Evolutionary conservation across 208 protist species (phyloP).

Genomic region (Paratrypanosoma confusum): DNA sequence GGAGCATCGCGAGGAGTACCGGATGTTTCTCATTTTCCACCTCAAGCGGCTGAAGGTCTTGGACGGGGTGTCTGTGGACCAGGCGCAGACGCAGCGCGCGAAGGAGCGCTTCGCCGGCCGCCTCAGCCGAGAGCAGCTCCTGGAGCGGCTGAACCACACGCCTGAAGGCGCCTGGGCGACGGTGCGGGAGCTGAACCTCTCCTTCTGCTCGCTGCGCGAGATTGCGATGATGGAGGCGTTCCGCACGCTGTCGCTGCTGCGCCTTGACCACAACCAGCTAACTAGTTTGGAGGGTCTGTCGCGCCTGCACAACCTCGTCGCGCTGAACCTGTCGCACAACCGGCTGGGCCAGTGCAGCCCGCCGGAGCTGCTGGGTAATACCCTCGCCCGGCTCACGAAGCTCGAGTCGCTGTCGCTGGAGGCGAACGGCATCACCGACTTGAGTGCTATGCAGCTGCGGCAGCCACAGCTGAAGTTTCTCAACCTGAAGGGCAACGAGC

Average conservation of each 20-base stretch:
- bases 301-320: conserved; percentile 32
- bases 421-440: conserved; percentile 65
- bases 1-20: conserved; percentile 25
- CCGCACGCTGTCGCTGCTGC: conserved; percentile 38
- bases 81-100: conserved; percentile 37
- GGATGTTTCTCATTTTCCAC: conserved; percentile 84
- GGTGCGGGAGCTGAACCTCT: conserved; percentile 58
- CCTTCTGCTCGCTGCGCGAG: conserved; percentile 64
- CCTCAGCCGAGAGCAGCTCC: conserved; percentile 65
- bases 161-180: conserved; percentile 21
- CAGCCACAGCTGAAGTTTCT: conserved; percentile 68
- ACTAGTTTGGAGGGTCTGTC: conserved; percentile 34
- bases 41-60: conserved; percentile 89
- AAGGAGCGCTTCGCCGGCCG: conserved; percentile 61
- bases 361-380: conserved; percentile 25
- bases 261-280: conserved; percentile 77
- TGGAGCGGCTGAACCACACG: conserved; percentile 24
- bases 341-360: conserved; percentile 25
- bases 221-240: conserved; percentile 59
- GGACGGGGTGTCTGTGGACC: conserved; percentile 55
- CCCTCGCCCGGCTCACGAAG: conserved; percentile 25
- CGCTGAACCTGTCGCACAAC: conserved; percentile 81
- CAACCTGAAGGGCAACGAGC: conserved; percentile 83
- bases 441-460: conserved; percentile 30
- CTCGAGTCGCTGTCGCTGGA: conserved; percentile 83